Evolutionary conservation across 2,329 filamentous ascomycete species (phyloP).

Genomic region (Colletotrichum ledebouriae): DNA sequence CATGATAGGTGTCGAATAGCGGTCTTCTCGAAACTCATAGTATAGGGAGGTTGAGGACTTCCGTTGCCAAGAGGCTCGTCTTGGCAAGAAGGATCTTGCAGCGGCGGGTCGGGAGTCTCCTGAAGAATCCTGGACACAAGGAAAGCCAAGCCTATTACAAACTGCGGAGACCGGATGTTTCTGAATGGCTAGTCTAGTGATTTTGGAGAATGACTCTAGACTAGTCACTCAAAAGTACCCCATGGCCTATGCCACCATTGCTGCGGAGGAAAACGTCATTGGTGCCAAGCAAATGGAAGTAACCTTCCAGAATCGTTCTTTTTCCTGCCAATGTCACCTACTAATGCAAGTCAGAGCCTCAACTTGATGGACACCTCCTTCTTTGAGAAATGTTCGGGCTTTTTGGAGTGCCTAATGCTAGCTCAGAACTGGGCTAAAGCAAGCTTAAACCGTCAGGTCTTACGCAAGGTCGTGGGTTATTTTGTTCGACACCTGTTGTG

Average conservation of each 20-base stretch:
- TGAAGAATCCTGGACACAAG: background rate
- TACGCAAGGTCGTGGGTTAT: too few relatives aligned
- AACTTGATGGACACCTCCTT: constrained; percentile 29
- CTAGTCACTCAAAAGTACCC: background rate
- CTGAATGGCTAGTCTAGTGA: background rate
- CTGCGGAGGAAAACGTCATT: background rate
- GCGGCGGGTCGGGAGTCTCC: background rate
- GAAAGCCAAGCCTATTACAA: constrained; percentile 15
- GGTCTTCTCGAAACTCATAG: background rate
- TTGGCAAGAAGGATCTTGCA: constrained; percentile 22
- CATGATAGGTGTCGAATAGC: background rate
- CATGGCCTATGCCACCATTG: constrained; percentile 14
- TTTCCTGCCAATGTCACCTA: background rate
- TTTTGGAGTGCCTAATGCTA: background rate
- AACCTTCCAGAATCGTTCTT: constrained; percentile 19
- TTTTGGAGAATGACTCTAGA: background rate
- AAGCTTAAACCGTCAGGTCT: too few relatives aligned
- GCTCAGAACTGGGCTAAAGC: too few relatives aligned
- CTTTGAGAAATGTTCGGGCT: constrained; percentile 6
- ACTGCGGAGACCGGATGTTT: constrained; percentile 15
- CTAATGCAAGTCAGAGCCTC: constrained; percentile 11
- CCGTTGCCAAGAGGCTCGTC: background rate
- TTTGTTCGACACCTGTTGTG: background rate
- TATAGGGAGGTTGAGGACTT: constrained; percentile 20
- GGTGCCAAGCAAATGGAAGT: background rate